Evolutionary conservation across 2,329 filamentous ascomycete genomes (phyloP).

Genomic region (Fusarium torulosum): DNA sequence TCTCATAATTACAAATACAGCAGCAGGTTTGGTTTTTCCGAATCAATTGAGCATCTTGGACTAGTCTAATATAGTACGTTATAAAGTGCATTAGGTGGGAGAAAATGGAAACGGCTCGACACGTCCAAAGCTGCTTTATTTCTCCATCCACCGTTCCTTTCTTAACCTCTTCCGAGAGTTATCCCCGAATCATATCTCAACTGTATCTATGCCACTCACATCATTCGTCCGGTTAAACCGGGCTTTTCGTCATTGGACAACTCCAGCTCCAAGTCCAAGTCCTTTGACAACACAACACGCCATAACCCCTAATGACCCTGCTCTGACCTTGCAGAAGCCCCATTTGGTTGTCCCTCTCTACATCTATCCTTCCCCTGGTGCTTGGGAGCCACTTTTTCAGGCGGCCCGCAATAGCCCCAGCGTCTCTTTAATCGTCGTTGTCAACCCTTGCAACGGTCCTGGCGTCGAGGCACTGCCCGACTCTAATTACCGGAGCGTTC

Average conservation of each 20-base stretch:
- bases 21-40: too few relatives aligned
- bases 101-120: too few relatives aligned
- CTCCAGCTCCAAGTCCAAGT: background rate
- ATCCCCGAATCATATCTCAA: too few relatives aligned
- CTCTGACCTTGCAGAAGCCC: background rate
- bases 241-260: background rate
- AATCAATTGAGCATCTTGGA: too few relatives aligned
- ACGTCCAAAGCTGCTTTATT: too few relatives aligned
- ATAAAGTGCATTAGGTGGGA: too few relatives aligned
- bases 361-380: constrained; percentile 11
- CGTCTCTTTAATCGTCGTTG: constrained; percentile 7
- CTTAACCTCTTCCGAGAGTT: too few relatives aligned
- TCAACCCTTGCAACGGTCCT: constrained; percentile 13
- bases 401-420: background rate
- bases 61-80: too few relatives aligned
- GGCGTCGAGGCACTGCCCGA: background rate
- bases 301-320: background rate
- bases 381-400: constrained; percentile 8
- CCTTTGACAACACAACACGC: background rate
- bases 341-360: constrained; percentile 3
- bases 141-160: too few relatives aligned
- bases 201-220: too few relatives aligned
- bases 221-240: background rate
- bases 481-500: background rate
- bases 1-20: too few relatives aligned